These are phyloP conservation scores for Beauveria asiatica DNA, from an alignment of 2,329 filamentous ascomycete genomes.

Conservation along the genomic window DNA sequence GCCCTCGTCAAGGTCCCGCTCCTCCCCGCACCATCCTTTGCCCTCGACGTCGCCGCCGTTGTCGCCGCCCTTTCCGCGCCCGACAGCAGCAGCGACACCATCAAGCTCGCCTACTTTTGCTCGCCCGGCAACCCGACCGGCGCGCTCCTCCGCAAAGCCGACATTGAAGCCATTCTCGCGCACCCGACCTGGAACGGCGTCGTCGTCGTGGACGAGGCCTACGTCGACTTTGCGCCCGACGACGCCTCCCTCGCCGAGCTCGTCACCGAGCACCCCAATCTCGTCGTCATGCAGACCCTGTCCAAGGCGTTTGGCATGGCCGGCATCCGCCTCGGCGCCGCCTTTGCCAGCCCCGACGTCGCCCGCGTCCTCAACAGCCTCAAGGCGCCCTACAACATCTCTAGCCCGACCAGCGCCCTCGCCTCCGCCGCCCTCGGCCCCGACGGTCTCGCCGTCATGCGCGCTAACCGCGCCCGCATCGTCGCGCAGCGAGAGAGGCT, in stretches of 20 bases:
- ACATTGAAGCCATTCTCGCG: conserved; percentile 64
- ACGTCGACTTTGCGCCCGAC: conserved; percentile 79
- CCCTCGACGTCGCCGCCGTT: conserved; percentile 63
- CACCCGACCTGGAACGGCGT: conserved; percentile 94
- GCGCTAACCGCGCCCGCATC: conserved; percentile 58
- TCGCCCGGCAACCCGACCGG: conserved; percentile 94
- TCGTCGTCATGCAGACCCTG: conserved; percentile 97
- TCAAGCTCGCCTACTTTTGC: conserved; percentile 90
- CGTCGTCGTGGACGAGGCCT: conserved; percentile 89
- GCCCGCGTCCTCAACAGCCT: conserved; percentile 78
- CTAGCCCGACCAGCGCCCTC: conserved; percentile 75
- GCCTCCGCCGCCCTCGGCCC: conserved; percentile 63
- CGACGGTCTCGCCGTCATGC: conserved; percentile 65
- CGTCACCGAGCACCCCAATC: conserved; percentile 86
- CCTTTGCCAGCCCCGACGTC: conserved; percentile 68
- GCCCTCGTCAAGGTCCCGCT: conserved; percentile 80
- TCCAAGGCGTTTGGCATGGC: conserved; percentile 96
- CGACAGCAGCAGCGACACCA: conserved; percentile 35
- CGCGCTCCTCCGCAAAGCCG: conserved; percentile 63
- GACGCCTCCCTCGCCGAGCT: conserved; percentile 79
- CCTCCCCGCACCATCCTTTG: conserved; percentile 61
- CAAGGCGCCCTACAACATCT: conserved; percentile 95
- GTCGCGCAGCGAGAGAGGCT: conserved; percentile 70
- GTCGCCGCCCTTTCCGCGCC: conserved; percentile 48
- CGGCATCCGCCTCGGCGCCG: conserved; percentile 81